phyloP scores from a whole-genome alignment of 208 protist genomes.

The Leishmania tarentolae region DNA sequence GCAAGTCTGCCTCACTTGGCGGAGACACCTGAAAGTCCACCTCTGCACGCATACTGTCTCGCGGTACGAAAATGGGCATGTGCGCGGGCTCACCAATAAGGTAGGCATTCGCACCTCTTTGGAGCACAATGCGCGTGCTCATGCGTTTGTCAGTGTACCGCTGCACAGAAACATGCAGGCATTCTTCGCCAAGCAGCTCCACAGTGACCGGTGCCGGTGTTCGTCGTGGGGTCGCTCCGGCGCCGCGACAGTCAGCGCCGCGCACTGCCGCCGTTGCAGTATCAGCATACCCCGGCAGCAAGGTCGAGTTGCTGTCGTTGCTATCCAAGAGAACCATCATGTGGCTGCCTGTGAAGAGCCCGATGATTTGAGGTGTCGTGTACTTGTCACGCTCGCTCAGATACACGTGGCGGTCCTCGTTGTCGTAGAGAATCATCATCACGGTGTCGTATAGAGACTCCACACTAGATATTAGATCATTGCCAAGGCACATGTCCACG shows the following conservation, averaged over 20 bases:
- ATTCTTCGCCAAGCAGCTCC: conserved; percentile 29
- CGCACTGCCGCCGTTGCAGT: not conserved
- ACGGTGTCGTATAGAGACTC: conserved; percentile 53
- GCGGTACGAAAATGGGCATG: conserved; percentile 33
- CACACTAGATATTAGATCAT: conserved; percentile 32
- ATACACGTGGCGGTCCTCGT: conserved; percentile 60
- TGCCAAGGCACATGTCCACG: conserved; percentile 37
- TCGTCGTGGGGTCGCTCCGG: not conserved
- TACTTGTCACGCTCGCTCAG: conserved; percentile 37
- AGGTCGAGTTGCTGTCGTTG: conserved; percentile 13
- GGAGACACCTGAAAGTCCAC: conserved; percentile 33
- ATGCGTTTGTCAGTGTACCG: conserved; percentile 67
- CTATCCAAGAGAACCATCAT: conserved; percentile 27
- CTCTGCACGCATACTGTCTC: conserved; percentile 29
- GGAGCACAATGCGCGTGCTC: conserved; percentile 40
- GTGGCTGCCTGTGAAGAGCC: conserved; percentile 29
- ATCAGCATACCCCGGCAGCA: conserved; percentile 21
- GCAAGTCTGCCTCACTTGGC: conserved; percentile 40
- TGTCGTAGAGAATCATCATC: conserved; percentile 40
- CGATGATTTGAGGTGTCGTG: conserved; percentile 44
- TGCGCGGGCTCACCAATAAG: conserved; percentile 33
- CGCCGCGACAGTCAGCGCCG: not conserved
- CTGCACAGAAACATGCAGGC: conserved; percentile 37
- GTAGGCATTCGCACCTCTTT: conserved; percentile 37
- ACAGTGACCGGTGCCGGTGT: conserved; percentile 34